Evolutionary conservation across 805 yeast genomes (phyloP).

Genomic region (Brettanomyces custersianus): DNA sequence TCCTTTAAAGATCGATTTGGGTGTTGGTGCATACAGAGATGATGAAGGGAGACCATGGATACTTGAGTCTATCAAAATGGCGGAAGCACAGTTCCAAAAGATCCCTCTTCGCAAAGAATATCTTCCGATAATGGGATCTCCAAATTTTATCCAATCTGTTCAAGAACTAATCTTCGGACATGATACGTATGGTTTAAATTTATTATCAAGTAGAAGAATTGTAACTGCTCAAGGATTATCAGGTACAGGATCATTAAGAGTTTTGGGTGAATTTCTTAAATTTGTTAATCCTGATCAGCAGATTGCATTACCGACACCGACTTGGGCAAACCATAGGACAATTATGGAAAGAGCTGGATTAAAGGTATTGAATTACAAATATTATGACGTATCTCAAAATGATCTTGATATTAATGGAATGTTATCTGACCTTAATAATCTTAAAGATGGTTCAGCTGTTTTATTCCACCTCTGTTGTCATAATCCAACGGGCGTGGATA

Average conservation of each 20-base stretch:
- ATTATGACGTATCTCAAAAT: slow-evolving; percentile 57
- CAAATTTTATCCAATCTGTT: slow-evolving; percentile 57
- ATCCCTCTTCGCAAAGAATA: slow-evolving; percentile 69
- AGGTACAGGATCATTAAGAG: slow-evolving; percentile 91
- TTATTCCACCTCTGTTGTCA: slow-evolving; percentile 93
- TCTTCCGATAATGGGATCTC: slow-evolving; percentile 77
- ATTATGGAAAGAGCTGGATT: slow-evolving; percentile 72
- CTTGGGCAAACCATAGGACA: slow-evolving; percentile 91
- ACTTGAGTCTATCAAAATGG: slow-evolving; percentile 63
- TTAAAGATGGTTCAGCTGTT: slow-evolving; percentile 53
- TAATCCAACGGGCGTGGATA: slow-evolving; percentile 95
- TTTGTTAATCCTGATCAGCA: slow-evolving; percentile 43
- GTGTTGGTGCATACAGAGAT: slow-evolving; percentile 93
- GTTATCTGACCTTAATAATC: slow-evolving; percentile 45
- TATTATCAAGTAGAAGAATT: slow-evolving; percentile 53
- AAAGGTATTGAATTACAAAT: slow-evolving; percentile 51
- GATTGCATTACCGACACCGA: slow-evolving; percentile 77
- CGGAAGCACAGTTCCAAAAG: slow-evolving; percentile 41
- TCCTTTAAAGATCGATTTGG: slow-evolving; percentile 48
- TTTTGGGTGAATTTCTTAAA: slow-evolving; percentile 69
- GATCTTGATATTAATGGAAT: slow-evolving; percentile 58
- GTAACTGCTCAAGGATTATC: slow-evolving; percentile 84
- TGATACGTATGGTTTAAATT: slow-evolving; percentile 45
- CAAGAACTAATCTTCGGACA: slow-evolving; percentile 65
- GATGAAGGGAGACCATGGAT: slow-evolving; percentile 83